Percentiles rank a stretch among this genome's conserved stretches.
phyloP scores from a whole-genome alignment of 345 rosid genomes.

The Stellera chamaejasme region DNA sequence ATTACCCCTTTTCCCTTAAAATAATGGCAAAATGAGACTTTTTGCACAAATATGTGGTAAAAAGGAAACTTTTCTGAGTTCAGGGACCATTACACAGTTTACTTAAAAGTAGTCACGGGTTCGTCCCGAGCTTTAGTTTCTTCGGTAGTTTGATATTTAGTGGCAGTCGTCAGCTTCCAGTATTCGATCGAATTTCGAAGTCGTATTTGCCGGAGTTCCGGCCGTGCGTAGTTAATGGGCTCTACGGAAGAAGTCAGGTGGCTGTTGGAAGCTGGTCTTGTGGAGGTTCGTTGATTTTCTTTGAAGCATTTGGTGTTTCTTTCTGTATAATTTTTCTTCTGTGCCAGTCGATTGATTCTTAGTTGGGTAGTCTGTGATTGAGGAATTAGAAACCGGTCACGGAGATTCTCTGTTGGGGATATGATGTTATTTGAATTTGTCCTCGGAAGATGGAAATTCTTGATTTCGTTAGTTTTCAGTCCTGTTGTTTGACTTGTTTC shows the following conservation, averaged over 20 bases:
- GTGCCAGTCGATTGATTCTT: background rate
- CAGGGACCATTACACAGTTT: too few species aligned
- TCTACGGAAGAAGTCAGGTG: conserved; percentile 42
- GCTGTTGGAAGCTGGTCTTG: conserved; percentile 43
- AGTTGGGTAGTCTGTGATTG: background rate
- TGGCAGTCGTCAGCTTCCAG: too few species aligned
- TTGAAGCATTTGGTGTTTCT: background rate
- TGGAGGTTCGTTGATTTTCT: conserved; percentile 20
- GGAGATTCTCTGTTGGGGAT: background rate
- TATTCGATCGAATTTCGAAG: too few species aligned
- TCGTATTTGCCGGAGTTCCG: background rate
- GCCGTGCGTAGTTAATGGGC: conserved; percentile 24
- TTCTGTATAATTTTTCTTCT: background rate
- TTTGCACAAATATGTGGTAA: too few species aligned
- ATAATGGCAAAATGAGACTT: too few species aligned
- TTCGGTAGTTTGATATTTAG: too few species aligned
- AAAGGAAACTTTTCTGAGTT: too few species aligned
- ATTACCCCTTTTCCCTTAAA: too few species aligned
- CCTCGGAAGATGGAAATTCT: background rate
- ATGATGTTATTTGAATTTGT: background rate
- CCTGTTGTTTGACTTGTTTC: too few species aligned
- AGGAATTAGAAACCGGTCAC: background rate
- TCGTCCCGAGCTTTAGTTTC: too few species aligned
- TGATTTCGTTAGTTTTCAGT: background rate
- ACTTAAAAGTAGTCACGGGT: too few species aligned